A percentile compares a stretch with the other conserved stretches of the same genome.
These are phyloP conservation scores for Wickerhamomyces ciferrii DNA, from an alignment of 805 yeast species.

Conservation along the genomic window DNA sequence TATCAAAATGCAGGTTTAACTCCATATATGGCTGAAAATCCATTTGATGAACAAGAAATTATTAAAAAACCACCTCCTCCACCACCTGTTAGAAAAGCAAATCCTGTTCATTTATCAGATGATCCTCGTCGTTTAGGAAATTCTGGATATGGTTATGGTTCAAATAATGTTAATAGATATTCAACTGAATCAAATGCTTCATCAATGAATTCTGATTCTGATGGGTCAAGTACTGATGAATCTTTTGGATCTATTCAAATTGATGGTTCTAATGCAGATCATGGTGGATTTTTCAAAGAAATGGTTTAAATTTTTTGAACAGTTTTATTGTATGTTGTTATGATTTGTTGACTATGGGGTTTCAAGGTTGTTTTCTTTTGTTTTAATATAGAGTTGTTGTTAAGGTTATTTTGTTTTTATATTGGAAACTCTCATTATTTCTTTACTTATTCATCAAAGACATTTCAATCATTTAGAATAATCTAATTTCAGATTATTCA, in stretches of 20 bases:
- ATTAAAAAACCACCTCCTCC: constrained; percentile 11
- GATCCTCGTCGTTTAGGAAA: background rate
- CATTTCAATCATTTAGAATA: no score
- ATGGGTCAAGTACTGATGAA: constrained; percentile 19
- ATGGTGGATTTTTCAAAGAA: constrained; percentile 19
- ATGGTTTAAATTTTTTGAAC: constrained; percentile 12
- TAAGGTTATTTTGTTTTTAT: no score
- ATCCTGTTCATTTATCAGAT: background rate
- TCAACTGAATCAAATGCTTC: constrained; percentile 17
- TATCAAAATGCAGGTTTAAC: constrained; percentile 15
- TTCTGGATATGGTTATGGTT: background rate
- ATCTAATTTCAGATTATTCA: no score
- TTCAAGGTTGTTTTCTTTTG: background rate
- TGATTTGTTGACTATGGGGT: no score
- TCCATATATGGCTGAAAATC: constrained; percentile 8
- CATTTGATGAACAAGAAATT: constrained; percentile 11
- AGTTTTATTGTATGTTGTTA: no score
- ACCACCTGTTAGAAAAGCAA: constrained; percentile 11
- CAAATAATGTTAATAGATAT: constrained; percentile 8
- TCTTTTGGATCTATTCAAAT: constrained; percentile 9
- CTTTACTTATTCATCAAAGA: no score
- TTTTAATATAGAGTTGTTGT: no score
- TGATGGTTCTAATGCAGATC: background rate
- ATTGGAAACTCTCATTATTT: no score
- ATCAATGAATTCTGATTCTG: constrained; percentile 18